Evolutionary conservation across 495 filamentous ascomycete species (phyloP).

Genomic region (Cairneyella variabilis): DNA sequence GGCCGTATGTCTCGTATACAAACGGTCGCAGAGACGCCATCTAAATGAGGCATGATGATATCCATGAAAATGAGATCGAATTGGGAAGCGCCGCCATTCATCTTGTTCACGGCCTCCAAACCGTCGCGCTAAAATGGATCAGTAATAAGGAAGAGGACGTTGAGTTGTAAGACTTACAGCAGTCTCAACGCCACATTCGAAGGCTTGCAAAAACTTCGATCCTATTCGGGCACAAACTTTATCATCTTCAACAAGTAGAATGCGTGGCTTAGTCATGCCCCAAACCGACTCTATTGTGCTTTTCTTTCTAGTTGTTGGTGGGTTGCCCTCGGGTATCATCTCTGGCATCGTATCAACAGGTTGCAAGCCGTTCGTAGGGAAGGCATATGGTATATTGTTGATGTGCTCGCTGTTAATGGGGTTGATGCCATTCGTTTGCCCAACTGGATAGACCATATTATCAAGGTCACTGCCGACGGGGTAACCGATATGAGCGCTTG

Average conservation of each 20-base stretch:
- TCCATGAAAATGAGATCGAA: conserved; percentile 98
- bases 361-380: conserved; percentile 51
- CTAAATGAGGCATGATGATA: conserved; percentile 96
- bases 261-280: conserved; percentile 73
- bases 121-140: conserved; percentile 66
- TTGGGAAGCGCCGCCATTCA: conserved; percentile 66
- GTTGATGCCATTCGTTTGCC: conserved; percentile 85
- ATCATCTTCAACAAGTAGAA: conserved; percentile 94
- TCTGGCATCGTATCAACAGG: conserved; percentile 19
- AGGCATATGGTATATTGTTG: conserved; percentile 83
- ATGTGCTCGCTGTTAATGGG: conserved; percentile 93
- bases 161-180: conserved; percentile 60
- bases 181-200: conserved; percentile 84
- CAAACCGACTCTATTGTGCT: conserved; percentile 65
- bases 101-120: conserved; percentile 88
- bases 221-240: conserved; percentile 91
- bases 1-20: conserved; percentile 86
- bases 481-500: conserved; percentile 38
- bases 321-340: conserved; percentile 12
- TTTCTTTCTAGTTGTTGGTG: conserved; percentile 19
- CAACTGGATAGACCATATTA: conserved; percentile 84
- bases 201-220: conserved; percentile 85
- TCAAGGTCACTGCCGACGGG: conserved; percentile 64
- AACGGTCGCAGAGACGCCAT: conserved; percentile 91
- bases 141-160: conserved; percentile 2